These are phyloP conservation scores for Rhypophila decipiens DNA, from an alignment of 495 filamentous ascomycete species.

Conservation along the genomic window DNA sequence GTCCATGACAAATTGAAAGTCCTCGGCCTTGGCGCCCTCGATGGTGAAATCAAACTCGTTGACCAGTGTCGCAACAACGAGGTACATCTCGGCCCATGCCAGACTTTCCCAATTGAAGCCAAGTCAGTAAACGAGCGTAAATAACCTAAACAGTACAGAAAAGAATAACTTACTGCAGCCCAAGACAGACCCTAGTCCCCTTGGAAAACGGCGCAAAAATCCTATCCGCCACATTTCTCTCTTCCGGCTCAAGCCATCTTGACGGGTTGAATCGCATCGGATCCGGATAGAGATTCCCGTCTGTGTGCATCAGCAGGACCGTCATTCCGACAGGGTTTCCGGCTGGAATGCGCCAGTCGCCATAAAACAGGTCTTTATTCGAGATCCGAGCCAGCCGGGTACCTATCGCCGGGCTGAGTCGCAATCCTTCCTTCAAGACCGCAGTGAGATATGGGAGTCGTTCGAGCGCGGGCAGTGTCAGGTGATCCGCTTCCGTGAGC, in stretches of 20 bases:
- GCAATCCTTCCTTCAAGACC: constrained; percentile 30
- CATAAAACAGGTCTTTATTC: constrained; percentile 28
- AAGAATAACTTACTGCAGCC: constrained; percentile 23
- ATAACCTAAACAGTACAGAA: background rate
- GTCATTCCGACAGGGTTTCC: constrained; percentile 34
- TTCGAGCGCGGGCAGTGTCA: constrained; percentile 16
- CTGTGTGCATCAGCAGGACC: constrained; percentile 21
- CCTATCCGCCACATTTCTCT: constrained; percentile 8
- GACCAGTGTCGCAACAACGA: constrained; percentile 13
- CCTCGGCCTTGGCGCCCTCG: constrained; percentile 7
- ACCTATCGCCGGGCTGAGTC: constrained; percentile 27
- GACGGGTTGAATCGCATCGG: constrained; percentile 14
- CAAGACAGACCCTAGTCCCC: constrained; percentile 21
- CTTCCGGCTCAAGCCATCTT: constrained; percentile 13
- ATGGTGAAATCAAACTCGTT: constrained; percentile 19
- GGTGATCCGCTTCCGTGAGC: background rate
- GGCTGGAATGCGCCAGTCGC: constrained; percentile 41
- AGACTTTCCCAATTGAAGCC: constrained; percentile 13
- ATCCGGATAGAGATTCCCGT: constrained; percentile 17
- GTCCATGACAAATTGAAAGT: constrained; percentile 20
- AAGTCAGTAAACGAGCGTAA: background rate
- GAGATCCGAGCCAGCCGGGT: constrained; percentile 32
- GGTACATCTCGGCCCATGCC: constrained; percentile 25
- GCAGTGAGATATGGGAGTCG: constrained; percentile 30
- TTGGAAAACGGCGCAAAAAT: constrained; percentile 19